Percentiles rank a stretch among this genome's conserved stretches.
These are phyloP conservation scores for Immersiella caudata DNA, from an alignment of 495 filamentous ascomycete genomes.

Conservation along the genomic window DNA sequence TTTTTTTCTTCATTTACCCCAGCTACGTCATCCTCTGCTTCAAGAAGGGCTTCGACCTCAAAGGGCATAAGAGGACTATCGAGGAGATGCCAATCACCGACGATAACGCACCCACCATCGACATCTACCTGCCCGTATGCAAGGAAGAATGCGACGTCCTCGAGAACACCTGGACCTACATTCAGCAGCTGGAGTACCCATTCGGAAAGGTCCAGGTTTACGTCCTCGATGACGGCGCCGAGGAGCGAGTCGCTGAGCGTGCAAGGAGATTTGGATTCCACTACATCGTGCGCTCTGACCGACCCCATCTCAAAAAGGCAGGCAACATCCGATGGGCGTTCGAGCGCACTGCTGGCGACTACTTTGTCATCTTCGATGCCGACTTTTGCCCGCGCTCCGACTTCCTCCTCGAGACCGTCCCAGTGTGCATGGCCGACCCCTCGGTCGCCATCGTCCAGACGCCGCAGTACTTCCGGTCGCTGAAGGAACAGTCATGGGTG, in stretches of 20 bases:
- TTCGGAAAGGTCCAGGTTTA: constrained; percentile 30
- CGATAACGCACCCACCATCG: constrained; percentile 34
- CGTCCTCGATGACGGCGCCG: constrained; percentile 34
- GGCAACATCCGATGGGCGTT: constrained; percentile 40
- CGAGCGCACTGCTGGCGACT: constrained; percentile 31
- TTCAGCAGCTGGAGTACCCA: constrained; percentile 36
- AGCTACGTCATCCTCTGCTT: constrained; percentile 34
- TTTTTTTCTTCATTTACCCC: constrained; percentile 37
- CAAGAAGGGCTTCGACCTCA: constrained; percentile 33
- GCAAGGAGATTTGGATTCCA: constrained; percentile 32
- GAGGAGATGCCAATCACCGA: constrained; percentile 32
- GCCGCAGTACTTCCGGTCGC: constrained; percentile 37
- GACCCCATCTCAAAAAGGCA: constrained; percentile 36
- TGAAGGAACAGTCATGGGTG: constrained; percentile 38
- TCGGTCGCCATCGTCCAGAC: constrained; percentile 39
- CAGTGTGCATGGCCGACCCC: constrained; percentile 34
- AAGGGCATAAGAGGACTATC: constrained; percentile 22
- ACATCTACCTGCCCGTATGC: constrained; percentile 39
- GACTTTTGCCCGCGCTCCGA: constrained; percentile 39
- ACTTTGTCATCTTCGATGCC: constrained; percentile 38
- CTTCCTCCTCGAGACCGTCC: constrained; percentile 34
- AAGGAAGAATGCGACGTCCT: constrained; percentile 35
- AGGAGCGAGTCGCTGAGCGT: constrained; percentile 20
- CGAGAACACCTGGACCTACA: constrained; percentile 38
- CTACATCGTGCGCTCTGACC: constrained; percentile 38